These are phyloP conservation scores for Talinum fruticosum DNA, from an alignment of 148 eudicot genomes.

Conservation along the genomic window DNA sequence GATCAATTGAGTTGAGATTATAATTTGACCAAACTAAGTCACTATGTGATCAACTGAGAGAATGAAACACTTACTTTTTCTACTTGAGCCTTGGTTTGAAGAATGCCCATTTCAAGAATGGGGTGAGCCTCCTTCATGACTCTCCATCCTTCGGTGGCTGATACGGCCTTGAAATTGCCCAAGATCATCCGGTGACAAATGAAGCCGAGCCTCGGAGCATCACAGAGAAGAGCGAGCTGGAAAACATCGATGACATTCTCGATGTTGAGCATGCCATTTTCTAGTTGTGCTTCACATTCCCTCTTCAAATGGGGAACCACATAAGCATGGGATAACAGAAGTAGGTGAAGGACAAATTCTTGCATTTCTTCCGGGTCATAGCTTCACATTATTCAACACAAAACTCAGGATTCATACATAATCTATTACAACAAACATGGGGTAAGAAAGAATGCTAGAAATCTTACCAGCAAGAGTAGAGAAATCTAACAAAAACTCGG, in stretches of 20 bases:
- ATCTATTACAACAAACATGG: background rate
- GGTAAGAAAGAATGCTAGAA: background rate
- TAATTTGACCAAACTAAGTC: too few relatives aligned
- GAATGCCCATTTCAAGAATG: conserved; percentile 54
- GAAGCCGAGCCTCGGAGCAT: conserved; percentile 75
- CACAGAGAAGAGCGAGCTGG: conserved; percentile 86
- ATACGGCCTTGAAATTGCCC: conserved; percentile 50
- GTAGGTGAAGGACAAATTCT: conserved; percentile 55
- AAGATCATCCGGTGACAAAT: conserved; percentile 69
- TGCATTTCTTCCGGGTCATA: conserved; percentile 61
- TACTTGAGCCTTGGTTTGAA: conserved; percentile 34
- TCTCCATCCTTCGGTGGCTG: conserved; percentile 72
- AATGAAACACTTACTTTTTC: conserved; percentile 43
- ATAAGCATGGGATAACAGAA: conserved; percentile 78
- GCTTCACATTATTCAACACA: conserved; percentile 33
- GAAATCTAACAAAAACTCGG: conserved; percentile 64
- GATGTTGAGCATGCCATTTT: conserved; percentile 46
- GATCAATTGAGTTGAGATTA: too few relatives aligned
- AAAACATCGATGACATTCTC: conserved; percentile 70
- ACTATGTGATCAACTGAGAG: background rate
- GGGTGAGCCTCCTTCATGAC: conserved; percentile 80
- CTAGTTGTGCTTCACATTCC: conserved; percentile 54
- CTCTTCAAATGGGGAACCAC: conserved; percentile 69
- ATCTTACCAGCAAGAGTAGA: conserved; percentile 81
- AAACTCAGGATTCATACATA: conserved; percentile 12